Evolutionary conservation across 257 asterid species (phyloP).

Genomic region (Prunella vulgaris): DNA sequence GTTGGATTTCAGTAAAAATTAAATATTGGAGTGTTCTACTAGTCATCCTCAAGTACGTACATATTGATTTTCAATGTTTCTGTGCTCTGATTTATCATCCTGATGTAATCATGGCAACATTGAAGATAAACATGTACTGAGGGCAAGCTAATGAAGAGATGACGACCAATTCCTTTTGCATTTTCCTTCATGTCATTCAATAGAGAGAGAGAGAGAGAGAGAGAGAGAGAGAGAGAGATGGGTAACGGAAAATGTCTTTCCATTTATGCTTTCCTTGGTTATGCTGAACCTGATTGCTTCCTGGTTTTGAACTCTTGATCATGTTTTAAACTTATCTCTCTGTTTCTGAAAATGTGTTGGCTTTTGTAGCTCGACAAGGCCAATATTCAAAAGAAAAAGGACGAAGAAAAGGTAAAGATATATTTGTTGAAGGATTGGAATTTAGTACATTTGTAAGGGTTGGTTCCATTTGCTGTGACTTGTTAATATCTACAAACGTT

Average conservation of each 20-base stretch:
- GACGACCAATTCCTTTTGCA: no score
- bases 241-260: background rate
- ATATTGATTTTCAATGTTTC: no score
- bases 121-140: no score
- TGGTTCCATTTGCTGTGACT: background rate
- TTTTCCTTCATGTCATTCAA: no score
- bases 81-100: no score
- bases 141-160: no score
- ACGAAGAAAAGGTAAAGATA: constrained; percentile 69
- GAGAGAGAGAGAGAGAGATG: no score
- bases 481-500: background rate
- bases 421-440: background rate
- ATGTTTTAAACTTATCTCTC: background rate
- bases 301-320: background rate
- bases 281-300: background rate
- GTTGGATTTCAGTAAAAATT: background rate
- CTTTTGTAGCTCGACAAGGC: constrained; percentile 56
- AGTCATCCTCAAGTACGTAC: no score
- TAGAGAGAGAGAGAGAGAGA: background rate
- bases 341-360: background rate
- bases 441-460: no score
- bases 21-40: no score
- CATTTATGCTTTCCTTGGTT: no score
- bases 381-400: constrained; percentile 73
- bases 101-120: no score